Percentiles rank a stretch among this genome's conserved stretches.
Conservation (phyloP, 192 early-diverging fungal genomes). For the Coemansia sp. region DNA sequence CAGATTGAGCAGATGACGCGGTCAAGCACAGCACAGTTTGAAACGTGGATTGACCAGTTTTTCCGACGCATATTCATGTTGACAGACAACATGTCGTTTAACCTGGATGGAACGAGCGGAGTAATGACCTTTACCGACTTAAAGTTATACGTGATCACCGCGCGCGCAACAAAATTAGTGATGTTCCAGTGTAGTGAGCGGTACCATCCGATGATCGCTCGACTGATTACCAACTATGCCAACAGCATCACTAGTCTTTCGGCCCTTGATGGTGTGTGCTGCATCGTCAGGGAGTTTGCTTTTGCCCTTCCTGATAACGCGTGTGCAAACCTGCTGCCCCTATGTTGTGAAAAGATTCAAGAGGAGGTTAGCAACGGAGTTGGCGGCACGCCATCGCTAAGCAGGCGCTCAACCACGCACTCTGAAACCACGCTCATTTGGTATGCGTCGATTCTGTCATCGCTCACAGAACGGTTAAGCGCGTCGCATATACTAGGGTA, state of each 20-base stretch:
- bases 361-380: slow-evolving; percentile 52
- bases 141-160: slow-evolving; percentile 25
- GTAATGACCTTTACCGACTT: slow-evolving; percentile 21
- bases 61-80: slow-evolving; percentile 75
- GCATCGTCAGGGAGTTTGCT: slow-evolving; percentile 36
- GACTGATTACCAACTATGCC: slow-evolving; percentile 45
- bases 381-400: slow-evolving; percentile 38
- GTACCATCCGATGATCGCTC: slow-evolving; percentile 51
- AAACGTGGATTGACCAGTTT: slow-evolving; percentile 84
- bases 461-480: slow-evolving; percentile 24
- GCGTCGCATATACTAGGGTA: slow-evolving; percentile 32
- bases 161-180: slow-evolving; percentile 38
- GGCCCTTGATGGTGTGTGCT: slow-evolving; percentile 37
- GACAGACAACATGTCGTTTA: slow-evolving; percentile 56
- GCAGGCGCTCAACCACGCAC: slow-evolving; percentile 35
- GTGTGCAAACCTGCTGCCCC: slow-evolving; percentile 28
- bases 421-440: slow-evolving; percentile 53
- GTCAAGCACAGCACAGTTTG: slow-evolving; percentile 78
- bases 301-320: slow-evolving; percentile 44
- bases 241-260: slow-evolving; percentile 49
- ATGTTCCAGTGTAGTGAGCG: slow-evolving; percentile 47
- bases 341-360: slow-evolving; percentile 41
- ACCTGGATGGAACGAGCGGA: slow-evolving; percentile 27
- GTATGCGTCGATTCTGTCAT: slow-evolving; percentile 37
- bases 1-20: slow-evolving; percentile 70